These are phyloP conservation scores for Paraphysoderma sedebokerense DNA, from an alignment of 371 early-diverging fungal species.

Conservation along the genomic window DNA sequence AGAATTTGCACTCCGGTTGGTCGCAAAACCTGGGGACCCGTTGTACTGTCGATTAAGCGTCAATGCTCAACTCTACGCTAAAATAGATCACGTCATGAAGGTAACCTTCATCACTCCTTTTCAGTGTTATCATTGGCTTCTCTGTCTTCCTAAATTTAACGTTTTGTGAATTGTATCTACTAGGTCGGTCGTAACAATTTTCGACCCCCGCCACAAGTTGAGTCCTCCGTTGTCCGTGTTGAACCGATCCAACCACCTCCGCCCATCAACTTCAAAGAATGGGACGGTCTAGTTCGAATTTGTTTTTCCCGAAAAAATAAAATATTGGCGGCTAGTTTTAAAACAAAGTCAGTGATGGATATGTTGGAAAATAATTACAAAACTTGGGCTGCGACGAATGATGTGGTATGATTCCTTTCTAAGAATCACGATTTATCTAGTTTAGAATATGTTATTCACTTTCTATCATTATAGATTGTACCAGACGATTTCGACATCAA, in stretches of 20 bases:
- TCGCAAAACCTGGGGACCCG: slow-evolving; percentile 87
- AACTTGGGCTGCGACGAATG: slow-evolving; percentile 66
- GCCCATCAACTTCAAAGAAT: slow-evolving; percentile 88
- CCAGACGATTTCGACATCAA: slow-evolving; percentile 74
- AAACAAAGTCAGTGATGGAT: slow-evolving; percentile 60
- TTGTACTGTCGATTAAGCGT: slow-evolving; percentile 93
- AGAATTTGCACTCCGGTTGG: slow-evolving; percentile 96
- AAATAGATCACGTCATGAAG: slow-evolving; percentile 96
- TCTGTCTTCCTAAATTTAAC: not conserved
- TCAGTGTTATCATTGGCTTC: not conserved
- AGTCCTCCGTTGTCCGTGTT: slow-evolving; percentile 89
- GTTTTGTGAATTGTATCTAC: not conserved
- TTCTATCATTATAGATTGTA: slow-evolving; percentile 33
- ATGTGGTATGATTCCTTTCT: slow-evolving; percentile 19
- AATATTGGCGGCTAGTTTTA: slow-evolving; percentile 83
- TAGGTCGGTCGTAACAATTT: slow-evolving; percentile 92
- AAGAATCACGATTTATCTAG: not conserved
- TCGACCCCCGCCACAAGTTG: slow-evolving; percentile 98
- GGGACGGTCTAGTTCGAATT: slow-evolving; percentile 93
- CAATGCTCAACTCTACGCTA: slow-evolving; percentile 92
- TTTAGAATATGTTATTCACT: not conserved
- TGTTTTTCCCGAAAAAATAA: slow-evolving; percentile 96
- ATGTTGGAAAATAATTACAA: slow-evolving; percentile 89
- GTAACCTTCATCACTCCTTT: slow-evolving; percentile 5
- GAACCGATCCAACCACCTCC: slow-evolving; percentile 91